These are phyloP conservation scores for Vaccinium macrocarpon DNA, from an alignment of 148 eudicot genomes.

Conservation along the genomic window DNA sequence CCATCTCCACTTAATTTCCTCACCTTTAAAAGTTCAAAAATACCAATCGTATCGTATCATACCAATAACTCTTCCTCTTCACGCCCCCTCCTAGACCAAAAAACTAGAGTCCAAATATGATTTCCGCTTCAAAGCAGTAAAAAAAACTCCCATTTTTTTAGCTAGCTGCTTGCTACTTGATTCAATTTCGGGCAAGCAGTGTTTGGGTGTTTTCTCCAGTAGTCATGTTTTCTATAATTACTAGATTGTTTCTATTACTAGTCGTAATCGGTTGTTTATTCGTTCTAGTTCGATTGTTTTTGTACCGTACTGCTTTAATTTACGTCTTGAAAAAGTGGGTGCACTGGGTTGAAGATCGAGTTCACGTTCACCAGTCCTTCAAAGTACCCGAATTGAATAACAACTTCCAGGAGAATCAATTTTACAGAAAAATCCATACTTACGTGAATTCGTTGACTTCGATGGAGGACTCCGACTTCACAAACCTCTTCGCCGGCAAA, in stretches of 20 bases:
- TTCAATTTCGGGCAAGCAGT: not conserved
- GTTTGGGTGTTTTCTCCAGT: not conserved
- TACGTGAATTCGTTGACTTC: slow-evolving; percentile 64
- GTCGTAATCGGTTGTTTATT: slow-evolving; percentile 6
- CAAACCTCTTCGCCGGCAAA: slow-evolving; percentile 58
- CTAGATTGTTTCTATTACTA: not conserved
- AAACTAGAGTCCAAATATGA: not conserved
- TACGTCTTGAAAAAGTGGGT: slow-evolving; percentile 28
- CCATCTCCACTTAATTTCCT: not conserved
- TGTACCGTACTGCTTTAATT: slow-evolving; percentile 33
- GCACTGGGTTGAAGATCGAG: slow-evolving; percentile 38
- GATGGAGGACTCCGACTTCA: slow-evolving; percentile 65
- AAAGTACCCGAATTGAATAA: slow-evolving; percentile 64
- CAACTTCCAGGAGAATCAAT: slow-evolving; percentile 54
- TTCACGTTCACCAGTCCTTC: slow-evolving; percentile 64
- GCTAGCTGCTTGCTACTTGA: not conserved
- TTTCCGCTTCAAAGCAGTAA: slow-evolving; percentile 1
- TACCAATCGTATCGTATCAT: not conserved
- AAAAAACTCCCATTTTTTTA: not conserved
- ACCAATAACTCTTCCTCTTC: not conserved
- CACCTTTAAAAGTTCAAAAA: not conserved
- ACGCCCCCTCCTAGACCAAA: not conserved
- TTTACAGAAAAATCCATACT: slow-evolving; percentile 50
- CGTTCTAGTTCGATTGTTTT: slow-evolving; percentile 22
- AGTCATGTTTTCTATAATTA: slow-evolving; percentile 12